A percentile compares a stretch with the other conserved stretches of the same genome.
Conservation (phyloP, 352 stramenopile genomes). For the Pythium scleroteichum region DNA sequence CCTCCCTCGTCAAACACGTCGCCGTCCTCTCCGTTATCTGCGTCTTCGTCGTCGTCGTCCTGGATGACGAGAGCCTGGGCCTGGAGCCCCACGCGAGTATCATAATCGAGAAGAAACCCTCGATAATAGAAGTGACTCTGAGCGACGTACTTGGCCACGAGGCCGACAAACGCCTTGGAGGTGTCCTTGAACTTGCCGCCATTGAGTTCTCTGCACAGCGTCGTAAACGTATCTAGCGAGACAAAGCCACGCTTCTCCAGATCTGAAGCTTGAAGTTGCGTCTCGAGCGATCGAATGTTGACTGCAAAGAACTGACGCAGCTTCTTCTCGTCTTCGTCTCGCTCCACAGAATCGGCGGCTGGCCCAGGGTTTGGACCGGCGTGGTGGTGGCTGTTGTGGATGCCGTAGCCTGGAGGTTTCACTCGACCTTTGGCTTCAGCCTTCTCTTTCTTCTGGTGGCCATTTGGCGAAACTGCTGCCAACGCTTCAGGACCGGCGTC, state of each 20-base stretch:
- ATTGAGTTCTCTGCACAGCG: slow-evolving; percentile 43
- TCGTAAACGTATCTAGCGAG: slow-evolving; percentile 37
- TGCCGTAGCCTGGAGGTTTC: slow-evolving; percentile 25
- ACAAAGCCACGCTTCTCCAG: slow-evolving; percentile 57
- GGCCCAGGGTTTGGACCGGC: neutral
- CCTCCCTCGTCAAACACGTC: slow-evolving; percentile 28
- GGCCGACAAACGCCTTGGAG: slow-evolving; percentile 29
- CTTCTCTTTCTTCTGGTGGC: slow-evolving; percentile 10
- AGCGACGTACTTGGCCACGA: slow-evolving; percentile 55
- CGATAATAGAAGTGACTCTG: slow-evolving; percentile 69
- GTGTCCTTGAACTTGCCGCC: slow-evolving; percentile 38
- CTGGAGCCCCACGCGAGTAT: slow-evolving; percentile 48
- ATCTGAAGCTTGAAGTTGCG: slow-evolving; percentile 40
- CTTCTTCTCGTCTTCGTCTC: slow-evolving; percentile 42
- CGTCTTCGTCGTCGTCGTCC: slow-evolving; percentile 41
- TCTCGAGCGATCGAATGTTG: slow-evolving; percentile 47
- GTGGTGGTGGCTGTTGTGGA: slow-evolving; percentile 27
- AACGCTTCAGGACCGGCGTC: slow-evolving; percentile 11
- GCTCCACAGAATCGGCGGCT: slow-evolving; percentile 13
- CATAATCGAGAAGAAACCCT: slow-evolving; percentile 67
- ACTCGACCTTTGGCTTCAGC: slow-evolving; percentile 33
- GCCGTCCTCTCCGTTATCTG: neutral
- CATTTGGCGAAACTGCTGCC: neutral
- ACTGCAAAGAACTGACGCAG: slow-evolving; percentile 45
- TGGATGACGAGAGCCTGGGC: slow-evolving; percentile 57